Evolutionary conservation across 768 basidiomycete genomes (phyloP), one percentile per base, ranked within the genome.

Genomic region (Candolleomyces aberdarensis): DNA sequence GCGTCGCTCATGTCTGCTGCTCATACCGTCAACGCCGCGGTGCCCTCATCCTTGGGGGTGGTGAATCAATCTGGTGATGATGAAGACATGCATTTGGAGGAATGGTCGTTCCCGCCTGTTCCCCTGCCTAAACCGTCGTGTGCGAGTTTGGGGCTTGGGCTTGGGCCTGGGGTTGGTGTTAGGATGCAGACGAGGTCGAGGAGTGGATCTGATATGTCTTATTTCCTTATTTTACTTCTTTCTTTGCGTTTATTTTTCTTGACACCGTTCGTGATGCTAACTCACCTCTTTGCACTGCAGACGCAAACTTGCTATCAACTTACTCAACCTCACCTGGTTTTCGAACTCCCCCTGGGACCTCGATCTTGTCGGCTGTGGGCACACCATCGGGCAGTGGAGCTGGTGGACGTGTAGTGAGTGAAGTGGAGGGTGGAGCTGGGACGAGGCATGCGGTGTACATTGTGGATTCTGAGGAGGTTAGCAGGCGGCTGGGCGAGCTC

Each of bases 401-500:
- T 10, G 48, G 48, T 15, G 20, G 14, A 22, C 11, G 10, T 15
- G 20, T 15, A 15, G 48, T 15, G 48, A 49, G 11, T 15, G 20
- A 10, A 22, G 20, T 15, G 15, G 29, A 11, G 22, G 29, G 20
- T 13, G 29, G 22, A 2, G 53, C 43, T 40, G 14, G 15, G 13
- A n/a, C 54, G 43, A 8, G 59, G 32, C 52, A 56, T 47, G 59
- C 59, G 11, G 53, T 60, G 40, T 60, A 60, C 22, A 60, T 60
- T 31, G 51, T 59, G 3, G 59, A 60, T 56, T 51, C 49, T 3
- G 59, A 60, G 44, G 52, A 44, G 15, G 59, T 60, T 5, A 54
- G 59, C 26, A 41, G 54, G 53, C 49, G 59, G 41, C 39, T 60
- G 41, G 59, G 54, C 22, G 53, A 26, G 59, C 36, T 60, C 19